A percentile compares a stretch with the other conserved stretches of the same genome.
These are phyloP conservation scores for Hypericum androsaemum DNA, from an alignment of 345 rosid genomes.

Conservation along the genomic window DNA sequence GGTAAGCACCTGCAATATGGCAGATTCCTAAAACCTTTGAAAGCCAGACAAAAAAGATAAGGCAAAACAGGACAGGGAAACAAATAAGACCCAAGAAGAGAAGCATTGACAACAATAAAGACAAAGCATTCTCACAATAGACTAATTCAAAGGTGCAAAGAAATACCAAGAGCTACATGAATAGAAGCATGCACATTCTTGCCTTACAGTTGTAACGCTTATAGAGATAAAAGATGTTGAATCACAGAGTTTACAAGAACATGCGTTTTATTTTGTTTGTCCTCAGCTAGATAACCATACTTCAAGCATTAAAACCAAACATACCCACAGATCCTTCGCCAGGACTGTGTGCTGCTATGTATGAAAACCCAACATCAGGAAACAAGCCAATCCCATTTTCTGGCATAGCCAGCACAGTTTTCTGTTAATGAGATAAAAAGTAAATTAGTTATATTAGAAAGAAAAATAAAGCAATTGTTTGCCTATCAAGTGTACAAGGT, in stretches of 20 bases:
- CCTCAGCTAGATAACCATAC: neutral
- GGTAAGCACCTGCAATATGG: constrained; percentile 62
- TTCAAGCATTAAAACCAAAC: constrained; percentile 10
- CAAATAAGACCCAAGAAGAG: no score
- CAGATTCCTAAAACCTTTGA: constrained; percentile 1
- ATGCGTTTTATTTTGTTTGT: no score
- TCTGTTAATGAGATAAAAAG: constrained; percentile 21
- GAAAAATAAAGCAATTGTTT: neutral
- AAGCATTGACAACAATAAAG: no score
- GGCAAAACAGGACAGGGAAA: neutral
- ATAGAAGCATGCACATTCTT: no score
- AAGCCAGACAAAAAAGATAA: neutral
- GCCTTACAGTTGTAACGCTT: no score
- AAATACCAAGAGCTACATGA: no score
- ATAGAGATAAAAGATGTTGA: no score
- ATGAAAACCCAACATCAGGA: constrained; percentile 95
- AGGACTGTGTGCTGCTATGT: constrained; percentile 78
- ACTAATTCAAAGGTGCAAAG: no score
- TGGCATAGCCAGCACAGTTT: constrained; percentile 90
- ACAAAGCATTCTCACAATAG: no score
- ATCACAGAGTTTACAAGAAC: no score
- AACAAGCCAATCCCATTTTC: constrained; percentile 96
- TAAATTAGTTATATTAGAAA: constrained; percentile 8
- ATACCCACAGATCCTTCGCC: constrained; percentile 93
- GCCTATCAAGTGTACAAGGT: neutral